phyloP scores from a whole-genome alignment of 169 alveolate species.

The Plasmodium adleri region DNA sequence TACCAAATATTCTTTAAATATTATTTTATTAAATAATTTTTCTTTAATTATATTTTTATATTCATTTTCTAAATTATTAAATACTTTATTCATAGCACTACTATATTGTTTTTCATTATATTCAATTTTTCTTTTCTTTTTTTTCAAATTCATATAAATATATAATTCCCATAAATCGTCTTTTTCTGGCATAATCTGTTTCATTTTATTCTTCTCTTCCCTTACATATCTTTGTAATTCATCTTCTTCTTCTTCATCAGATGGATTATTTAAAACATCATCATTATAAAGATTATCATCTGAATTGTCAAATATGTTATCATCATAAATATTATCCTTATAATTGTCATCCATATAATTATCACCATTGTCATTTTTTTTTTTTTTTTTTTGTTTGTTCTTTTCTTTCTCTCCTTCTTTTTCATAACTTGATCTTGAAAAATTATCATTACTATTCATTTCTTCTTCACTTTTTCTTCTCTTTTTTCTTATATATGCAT shows the following conservation, averaged over 20 bases:
- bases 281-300: background rate
- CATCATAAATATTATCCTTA: background rate
- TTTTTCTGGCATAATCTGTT: slow-evolving; percentile 51
- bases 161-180: slow-evolving; percentile 72
- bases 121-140: slow-evolving; percentile 65
- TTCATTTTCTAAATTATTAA: slow-evolving; percentile 25
- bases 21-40: slow-evolving; percentile 47
- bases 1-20: slow-evolving; percentile 40
- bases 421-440: slow-evolving; percentile 24
- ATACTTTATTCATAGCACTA: slow-evolving; percentile 32
- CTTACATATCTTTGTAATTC: slow-evolving; percentile 41
- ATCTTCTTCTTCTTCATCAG: slow-evolving; percentile 35
- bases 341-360: background rate
- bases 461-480: slow-evolving; percentile 20
- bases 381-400: background rate
- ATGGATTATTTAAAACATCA: background rate
- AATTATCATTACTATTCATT: slow-evolving; percentile 35
- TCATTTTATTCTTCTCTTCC: slow-evolving; percentile 61
- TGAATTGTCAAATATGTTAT: background rate
- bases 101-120: slow-evolving; percentile 47
- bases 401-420: background rate
- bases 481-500: slow-evolving; percentile 30
- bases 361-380: background rate
- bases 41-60: slow-evolving; percentile 44
- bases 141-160: slow-evolving; percentile 66